These are phyloP conservation scores for Populus davidiana DNA, from an alignment of 345 rosid species.

Conservation along the genomic window DNA sequence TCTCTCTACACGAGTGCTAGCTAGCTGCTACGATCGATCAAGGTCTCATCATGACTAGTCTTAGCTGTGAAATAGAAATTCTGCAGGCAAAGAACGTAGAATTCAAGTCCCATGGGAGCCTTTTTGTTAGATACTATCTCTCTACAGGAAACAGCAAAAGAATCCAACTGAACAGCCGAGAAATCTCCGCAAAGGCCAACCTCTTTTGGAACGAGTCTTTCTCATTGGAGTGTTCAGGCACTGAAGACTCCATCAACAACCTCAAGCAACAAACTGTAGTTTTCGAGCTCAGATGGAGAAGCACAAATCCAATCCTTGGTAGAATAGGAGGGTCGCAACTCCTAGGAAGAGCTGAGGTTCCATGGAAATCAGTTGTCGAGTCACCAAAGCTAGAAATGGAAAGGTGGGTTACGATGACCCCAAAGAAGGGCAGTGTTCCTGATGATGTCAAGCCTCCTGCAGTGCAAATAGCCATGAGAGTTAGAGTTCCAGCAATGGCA, in stretches of 20 bases:
- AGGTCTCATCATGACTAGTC: constrained; percentile 25
- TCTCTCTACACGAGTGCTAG: constrained; percentile 32
- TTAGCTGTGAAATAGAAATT: constrained; percentile 56
- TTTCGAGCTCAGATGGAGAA: constrained; percentile 63
- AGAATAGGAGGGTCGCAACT: constrained; percentile 47
- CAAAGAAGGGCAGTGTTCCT: constrained; percentile 12
- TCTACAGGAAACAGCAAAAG: constrained; percentile 48
- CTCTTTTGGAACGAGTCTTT: constrained; percentile 57
- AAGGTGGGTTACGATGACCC: constrained; percentile 38
- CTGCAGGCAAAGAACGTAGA: constrained; percentile 64
- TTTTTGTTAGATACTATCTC: constrained; percentile 69
- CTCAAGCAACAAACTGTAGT: constrained; percentile 46
- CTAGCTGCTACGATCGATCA: constrained; percentile 5
- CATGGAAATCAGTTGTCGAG: constrained; percentile 46
- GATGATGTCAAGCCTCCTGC: constrained; percentile 40
- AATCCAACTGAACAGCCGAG: constrained; percentile 49
- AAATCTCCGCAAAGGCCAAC: constrained; percentile 39
- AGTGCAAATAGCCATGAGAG: constrained; percentile 37
- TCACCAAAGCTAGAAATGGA: constrained; percentile 49
- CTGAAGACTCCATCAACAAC: constrained; percentile 40
- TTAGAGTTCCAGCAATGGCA: constrained; percentile 11
- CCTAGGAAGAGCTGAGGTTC: constrained; percentile 54
- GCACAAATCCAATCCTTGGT: constrained; percentile 27
- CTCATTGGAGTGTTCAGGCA: constrained; percentile 57
- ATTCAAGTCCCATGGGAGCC: constrained; percentile 29